Evolutionary conservation across 2,329 filamentous ascomycete genomes (phyloP), one percentile per base, ranked within the genome.

Genomic region (Talaromyces sp.): DNA sequence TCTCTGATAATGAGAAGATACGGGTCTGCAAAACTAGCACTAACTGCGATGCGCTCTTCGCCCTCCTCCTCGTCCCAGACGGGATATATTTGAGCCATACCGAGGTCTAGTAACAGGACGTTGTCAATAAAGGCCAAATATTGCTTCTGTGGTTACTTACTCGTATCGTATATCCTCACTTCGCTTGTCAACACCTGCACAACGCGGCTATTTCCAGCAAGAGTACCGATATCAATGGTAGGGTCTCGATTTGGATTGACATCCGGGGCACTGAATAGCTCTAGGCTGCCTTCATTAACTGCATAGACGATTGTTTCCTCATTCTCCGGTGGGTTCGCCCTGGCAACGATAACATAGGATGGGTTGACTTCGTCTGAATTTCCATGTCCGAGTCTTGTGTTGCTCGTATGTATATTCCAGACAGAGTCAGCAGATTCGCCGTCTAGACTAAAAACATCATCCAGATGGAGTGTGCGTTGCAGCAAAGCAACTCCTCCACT

Each of bases 31-130:
- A 98, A 93, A 74, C 91, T 96, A 43, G 91, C 90, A 72, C 88
- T 90, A 54, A 93, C 81, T 49, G 95, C 89, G 62, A 89, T 85
- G 4, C 92, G 89, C 72, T 97, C 76, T 45, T 80, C 89, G 13
- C 91, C 93, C 0, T 89, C 93, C 69, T 95, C 91, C 72, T 97
- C 95, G 71, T 98, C 95, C 68, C 92, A 86, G 85, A 98, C 92
- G 0, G 93, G 92, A 59, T 97, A 85, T 63, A 99, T 98, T 73
- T 98, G 94, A 54, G 89, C 89, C 62, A 99, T 84, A 11, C 90
- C 91, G 66, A 99, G 86, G 76, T 96, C 92, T 92, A 31, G 1
- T 7, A 22, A 38, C 5, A 58, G 3, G 31, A 36, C 10, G 58
- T 66, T 17, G 58, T 66, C 17, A 63, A 45, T 51, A 58, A 34